phyloP scores from a whole-genome alignment of 2,329 filamentous ascomycete species.

The Botrytis paeoniae region DNA sequence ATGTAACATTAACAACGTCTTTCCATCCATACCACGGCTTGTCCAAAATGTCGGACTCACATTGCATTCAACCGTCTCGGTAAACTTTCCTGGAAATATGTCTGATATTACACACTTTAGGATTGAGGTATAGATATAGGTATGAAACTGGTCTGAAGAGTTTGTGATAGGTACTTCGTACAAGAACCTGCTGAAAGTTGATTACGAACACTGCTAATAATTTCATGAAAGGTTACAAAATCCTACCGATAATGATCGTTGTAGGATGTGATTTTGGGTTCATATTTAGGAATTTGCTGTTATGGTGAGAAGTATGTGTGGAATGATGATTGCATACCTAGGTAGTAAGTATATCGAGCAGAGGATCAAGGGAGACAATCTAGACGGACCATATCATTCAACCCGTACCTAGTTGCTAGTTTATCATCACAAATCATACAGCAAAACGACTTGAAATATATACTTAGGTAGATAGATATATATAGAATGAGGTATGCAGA shows the following conservation, averaged over 20 bases:
- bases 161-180: background rate
- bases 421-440: too few relatives aligned
- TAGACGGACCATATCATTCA: background rate
- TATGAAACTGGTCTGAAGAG: background rate
- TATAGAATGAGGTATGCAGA: background rate
- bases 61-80: background rate
- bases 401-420: background rate
- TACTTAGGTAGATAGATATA: background rate
- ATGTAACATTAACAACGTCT: background rate
- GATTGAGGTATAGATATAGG: background rate
- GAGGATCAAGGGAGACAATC: background rate
- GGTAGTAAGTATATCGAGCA: background rate
- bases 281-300: too few relatives aligned
- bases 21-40: background rate
- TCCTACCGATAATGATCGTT: background rate
- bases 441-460: background rate
- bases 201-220: background rate
- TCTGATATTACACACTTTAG: background rate
- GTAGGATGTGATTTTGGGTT: too few relatives aligned
- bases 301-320: too few relatives aligned
- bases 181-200: background rate
- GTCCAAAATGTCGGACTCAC: background rate
- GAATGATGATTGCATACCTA: background rate
- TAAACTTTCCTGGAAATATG: background rate
- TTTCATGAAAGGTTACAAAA: background rate